These are phyloP conservation scores for Blastobotrys terrestris DNA, from an alignment of 805 yeast species.

Conservation along the genomic window DNA sequence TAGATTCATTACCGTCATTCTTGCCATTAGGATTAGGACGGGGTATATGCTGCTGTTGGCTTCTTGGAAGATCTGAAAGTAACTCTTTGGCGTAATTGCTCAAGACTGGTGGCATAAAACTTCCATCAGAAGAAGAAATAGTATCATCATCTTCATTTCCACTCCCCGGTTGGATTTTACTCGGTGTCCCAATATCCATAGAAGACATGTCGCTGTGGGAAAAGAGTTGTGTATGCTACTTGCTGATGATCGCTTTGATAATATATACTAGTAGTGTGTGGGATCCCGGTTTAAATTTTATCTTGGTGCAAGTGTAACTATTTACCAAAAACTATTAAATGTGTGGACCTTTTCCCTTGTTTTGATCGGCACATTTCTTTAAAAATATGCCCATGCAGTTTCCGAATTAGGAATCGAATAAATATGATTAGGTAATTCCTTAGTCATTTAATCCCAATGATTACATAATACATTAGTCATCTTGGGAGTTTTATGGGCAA, in stretches of 20 bases:
- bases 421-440: neutral
- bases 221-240: too few relatives aligned
- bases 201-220: neutral
- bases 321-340: neutral
- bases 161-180: neutral
- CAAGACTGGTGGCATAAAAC: conserved; percentile 53
- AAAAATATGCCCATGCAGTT: neutral
- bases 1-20: neutral
- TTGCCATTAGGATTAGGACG: neutral
- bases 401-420: neutral
- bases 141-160: conserved; percentile 33
- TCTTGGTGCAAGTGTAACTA: too few relatives aligned
- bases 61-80: conserved; percentile 27
- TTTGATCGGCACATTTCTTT: neutral
- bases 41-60: neutral
- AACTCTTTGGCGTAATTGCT: conserved; percentile 54
- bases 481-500: neutral
- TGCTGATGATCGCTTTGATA: too few relatives aligned
- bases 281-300: too few relatives aligned
- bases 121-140: conserved; percentile 36
- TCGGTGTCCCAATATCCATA: neutral
- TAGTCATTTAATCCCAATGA: neutral
- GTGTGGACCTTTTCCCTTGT: neutral
- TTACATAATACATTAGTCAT: neutral
- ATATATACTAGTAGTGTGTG: too few relatives aligned